A percentile compares a stretch with the other conserved stretches of the same genome.
phyloP scores from a whole-genome alignment of 495 filamentous ascomycete species.

The Pseudotulostoma volvatum region DNA sequence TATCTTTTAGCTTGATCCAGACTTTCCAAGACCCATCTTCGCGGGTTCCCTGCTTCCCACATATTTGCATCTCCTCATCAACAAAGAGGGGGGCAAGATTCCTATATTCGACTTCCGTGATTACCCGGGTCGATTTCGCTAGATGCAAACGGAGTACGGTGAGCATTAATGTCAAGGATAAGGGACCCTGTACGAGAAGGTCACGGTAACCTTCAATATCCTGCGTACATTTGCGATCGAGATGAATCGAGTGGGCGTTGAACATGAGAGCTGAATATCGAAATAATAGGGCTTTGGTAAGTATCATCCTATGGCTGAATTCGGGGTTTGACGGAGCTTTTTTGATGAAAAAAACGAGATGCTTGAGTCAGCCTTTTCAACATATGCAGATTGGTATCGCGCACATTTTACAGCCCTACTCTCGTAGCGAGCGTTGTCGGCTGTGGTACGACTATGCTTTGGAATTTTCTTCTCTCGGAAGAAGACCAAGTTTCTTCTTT shows the following conservation, averaged over 20 bases:
- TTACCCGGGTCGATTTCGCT: conserved; percentile 8
- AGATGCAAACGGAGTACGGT: conserved; percentile 40
- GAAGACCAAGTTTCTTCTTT: conserved; percentile 45
- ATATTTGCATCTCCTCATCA: conserved; percentile 45
- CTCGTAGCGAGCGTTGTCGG: conserved; percentile 12
- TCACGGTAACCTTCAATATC: conserved; percentile 56
- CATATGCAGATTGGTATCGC: conserved; percentile 6
- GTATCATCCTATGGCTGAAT: conserved; percentile 44
- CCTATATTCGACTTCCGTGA: conserved; percentile 50
- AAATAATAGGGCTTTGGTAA: conserved; percentile 53
- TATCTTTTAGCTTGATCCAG: conserved; percentile 48
- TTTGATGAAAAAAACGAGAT: background rate
- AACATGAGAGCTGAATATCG: conserved; percentile 73
- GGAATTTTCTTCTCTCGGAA: conserved; percentile 34
- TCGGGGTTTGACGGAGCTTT: conserved; percentile 29
- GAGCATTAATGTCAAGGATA: conserved; percentile 62
- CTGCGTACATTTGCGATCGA: conserved; percentile 55
- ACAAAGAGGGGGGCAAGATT: conserved; percentile 74
- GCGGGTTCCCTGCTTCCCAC: conserved; percentile 26
- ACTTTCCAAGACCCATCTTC: conserved; percentile 31
- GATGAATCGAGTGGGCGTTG: conserved; percentile 75
- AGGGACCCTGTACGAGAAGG: conserved; percentile 71
- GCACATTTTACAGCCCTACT: conserved; percentile 24
- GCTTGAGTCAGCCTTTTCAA: conserved; percentile 11
- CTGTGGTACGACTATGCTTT: conserved; percentile 16